Evolutionary conservation across 1,139 yeast species (phyloP).

Genomic region (Chernovozyma aurita): DNA sequence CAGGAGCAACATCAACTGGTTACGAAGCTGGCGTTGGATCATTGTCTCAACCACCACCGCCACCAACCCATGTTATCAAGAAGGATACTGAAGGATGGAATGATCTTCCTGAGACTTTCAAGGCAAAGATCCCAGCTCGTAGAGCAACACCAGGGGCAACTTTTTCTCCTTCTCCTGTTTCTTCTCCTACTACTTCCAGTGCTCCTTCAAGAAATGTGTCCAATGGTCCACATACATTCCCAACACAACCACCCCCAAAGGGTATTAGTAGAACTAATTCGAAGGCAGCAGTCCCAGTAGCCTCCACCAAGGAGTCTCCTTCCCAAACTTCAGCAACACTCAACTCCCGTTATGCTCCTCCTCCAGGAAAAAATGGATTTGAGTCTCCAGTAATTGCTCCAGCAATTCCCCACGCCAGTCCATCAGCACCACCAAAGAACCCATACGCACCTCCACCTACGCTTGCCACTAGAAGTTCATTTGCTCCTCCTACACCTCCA

Average conservation of each 20-base stretch:
- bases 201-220: slow-evolving; percentile 11
- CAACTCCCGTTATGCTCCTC: slow-evolving; percentile 40
- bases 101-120: slow-evolving; percentile 75
- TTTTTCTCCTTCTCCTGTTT: slow-evolving; percentile 20
- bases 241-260: slow-evolving; percentile 34
- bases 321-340: slow-evolving; percentile 11
- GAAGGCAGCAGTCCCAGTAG: slow-evolving; percentile 16
- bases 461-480: slow-evolving; percentile 13
- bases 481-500: slow-evolving; percentile 19
- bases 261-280: slow-evolving; percentile 28
- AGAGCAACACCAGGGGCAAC: slow-evolving; percentile 44
- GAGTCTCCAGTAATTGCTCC: slow-evolving; percentile 16
- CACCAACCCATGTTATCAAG: slow-evolving; percentile 41
- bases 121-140: slow-evolving; percentile 42
- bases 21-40: neutral
- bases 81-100: slow-evolving; percentile 87
- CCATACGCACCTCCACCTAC: slow-evolving; percentile 35
- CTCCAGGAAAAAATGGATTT: slow-evolving; percentile 13
- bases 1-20: neutral
- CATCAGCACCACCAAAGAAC: slow-evolving; percentile 22
- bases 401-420: slow-evolving; percentile 36
- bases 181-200: slow-evolving; percentile 22
- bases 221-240: slow-evolving; percentile 9
- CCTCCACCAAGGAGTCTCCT: slow-evolving; percentile 5
- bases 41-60: slow-evolving; percentile 27